Evolutionary conservation across 306 rosid species (phyloP).

Genomic region (Chamaecrista fasciculata): DNA sequence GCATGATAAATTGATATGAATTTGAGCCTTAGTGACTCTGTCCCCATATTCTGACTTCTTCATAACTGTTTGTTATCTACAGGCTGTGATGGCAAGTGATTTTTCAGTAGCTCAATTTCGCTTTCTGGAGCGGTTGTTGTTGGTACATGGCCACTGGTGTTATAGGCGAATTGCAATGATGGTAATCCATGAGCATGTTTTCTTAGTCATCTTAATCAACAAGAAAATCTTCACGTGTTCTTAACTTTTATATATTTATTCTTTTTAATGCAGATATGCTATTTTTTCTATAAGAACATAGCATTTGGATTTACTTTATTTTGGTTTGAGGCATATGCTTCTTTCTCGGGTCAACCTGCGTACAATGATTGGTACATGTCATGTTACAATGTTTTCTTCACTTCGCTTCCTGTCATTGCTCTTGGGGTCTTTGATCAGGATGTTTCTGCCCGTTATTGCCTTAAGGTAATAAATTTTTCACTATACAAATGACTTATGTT

Average conservation of each 20-base stretch:
- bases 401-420: constrained; percentile 86
- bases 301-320: constrained; percentile 83
- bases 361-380: constrained; percentile 96
- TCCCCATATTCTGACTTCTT: constrained; percentile 23
- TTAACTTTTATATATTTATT: constrained; percentile 18
- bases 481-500: constrained; percentile 11
- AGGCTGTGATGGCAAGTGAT: constrained; percentile 98
- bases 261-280: constrained; percentile 70
- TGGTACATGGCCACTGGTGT: constrained; percentile 96
- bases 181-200: constrained; percentile 46
- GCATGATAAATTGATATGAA: not conserved
- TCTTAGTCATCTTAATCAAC: no score
- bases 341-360: constrained; percentile 80
- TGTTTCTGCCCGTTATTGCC: constrained; percentile 77
- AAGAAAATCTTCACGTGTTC: not conserved
- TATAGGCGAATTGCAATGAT: constrained; percentile 85
- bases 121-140: constrained; percentile 77
- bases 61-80: constrained; percentile 23
- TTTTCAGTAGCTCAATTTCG: constrained; percentile 75
- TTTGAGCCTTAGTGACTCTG: not conserved
- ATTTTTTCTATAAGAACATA: constrained; percentile 92
- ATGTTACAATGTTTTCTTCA: constrained; percentile 89
- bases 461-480: constrained; percentile 51
- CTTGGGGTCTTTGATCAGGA: constrained; percentile 93
- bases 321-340: constrained; percentile 86